Evolutionary conservation across 306 rosid species (phyloP).

Genomic region (Clitoria ternatea): DNA sequence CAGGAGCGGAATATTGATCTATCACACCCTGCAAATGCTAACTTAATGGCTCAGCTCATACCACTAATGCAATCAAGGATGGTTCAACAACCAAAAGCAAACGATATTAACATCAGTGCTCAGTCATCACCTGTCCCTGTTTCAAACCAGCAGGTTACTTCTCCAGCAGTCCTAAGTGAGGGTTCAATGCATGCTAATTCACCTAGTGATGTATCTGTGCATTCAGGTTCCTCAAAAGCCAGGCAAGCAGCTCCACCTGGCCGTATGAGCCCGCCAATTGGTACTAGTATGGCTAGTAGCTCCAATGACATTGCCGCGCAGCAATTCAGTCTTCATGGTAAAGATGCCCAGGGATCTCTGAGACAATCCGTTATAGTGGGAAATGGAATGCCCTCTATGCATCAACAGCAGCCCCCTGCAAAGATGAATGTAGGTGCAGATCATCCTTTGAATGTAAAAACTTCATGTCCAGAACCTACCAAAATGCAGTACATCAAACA

Average conservation of each 20-base stretch:
- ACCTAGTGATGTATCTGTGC: conserved; percentile 66
- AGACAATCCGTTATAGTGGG: conserved; percentile 51
- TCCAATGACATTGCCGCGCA: conserved; percentile 43
- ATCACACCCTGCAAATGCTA: conserved; percentile 71
- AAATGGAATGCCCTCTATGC: conserved; percentile 68
- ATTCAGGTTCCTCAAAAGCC: conserved; percentile 60
- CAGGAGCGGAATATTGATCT: conserved; percentile 76
- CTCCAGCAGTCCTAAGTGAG: conserved; percentile 66
- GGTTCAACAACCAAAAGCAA: conserved; percentile 59
- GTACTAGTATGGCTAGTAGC: conserved; percentile 45
- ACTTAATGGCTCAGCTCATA: conserved; percentile 65
- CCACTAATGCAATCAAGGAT: conserved; percentile 74
- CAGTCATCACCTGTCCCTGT: conserved; percentile 62
- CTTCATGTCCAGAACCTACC: conserved; percentile 45
- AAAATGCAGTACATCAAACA: conserved; percentile 61
- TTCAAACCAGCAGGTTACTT: conserved; percentile 71
- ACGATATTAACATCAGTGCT: conserved; percentile 50
- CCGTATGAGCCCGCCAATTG: conserved; percentile 53
- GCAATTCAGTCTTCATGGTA: conserved; percentile 70
- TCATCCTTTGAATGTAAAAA: conserved; percentile 50
- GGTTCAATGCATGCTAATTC: conserved; percentile 73
- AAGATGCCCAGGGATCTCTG: conserved; percentile 67
- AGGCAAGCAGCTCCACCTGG: conserved; percentile 62
- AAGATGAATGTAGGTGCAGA: conserved; percentile 50
- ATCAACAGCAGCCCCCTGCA: conserved; percentile 54